A percentile compares a stretch with the other conserved stretches of the same genome.
Evolutionary conservation across 139 green algal species (phyloP).

Genomic region (Chlorella sp.): DNA sequence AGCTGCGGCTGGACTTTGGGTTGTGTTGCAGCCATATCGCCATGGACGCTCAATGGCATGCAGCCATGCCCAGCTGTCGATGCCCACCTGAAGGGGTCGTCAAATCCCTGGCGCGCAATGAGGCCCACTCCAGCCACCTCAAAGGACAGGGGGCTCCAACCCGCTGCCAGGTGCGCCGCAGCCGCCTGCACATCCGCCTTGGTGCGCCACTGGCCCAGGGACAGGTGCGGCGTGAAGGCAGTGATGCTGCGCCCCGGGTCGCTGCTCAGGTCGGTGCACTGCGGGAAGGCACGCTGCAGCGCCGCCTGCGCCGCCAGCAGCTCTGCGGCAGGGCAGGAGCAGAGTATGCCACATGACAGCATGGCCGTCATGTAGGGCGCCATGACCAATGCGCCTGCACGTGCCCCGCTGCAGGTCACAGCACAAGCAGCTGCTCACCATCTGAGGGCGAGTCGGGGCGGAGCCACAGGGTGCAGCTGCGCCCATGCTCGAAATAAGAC

Average conservation of each 20-base stretch:
- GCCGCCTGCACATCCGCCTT: constrained; percentile 32
- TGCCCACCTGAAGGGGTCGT: constrained; percentile 67
- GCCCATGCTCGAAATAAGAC: constrained; percentile 49
- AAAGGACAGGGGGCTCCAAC: constrained; percentile 24
- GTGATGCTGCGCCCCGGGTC: constrained; percentile 57
- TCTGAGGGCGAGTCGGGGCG: constrained; percentile 5
- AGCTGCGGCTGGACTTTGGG: too few species aligned
- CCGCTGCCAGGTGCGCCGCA: constrained; percentile 2
- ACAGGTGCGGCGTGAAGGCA: constrained; percentile 70
- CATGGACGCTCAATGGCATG: too few species aligned
- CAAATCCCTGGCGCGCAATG: constrained; percentile 38
- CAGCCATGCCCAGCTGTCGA: too few species aligned
- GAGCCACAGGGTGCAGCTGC: constrained; percentile 61
- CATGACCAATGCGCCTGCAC: neutral
- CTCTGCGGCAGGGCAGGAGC: neutral
- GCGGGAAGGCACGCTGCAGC: constrained; percentile 60
- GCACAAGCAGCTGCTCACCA: neutral
- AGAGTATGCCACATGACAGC: neutral
- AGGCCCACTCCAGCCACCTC: constrained; percentile 38
- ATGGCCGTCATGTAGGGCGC: neutral
- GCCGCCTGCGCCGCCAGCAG: constrained; percentile 54
- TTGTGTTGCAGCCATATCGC: too few species aligned
- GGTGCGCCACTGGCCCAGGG: constrained; percentile 65
- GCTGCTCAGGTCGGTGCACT: constrained; percentile 60
- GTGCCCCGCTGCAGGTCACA: neutral